phyloP scores from a whole-genome alignment of 2,329 filamentous ascomycete species.

The Gaeumannomyces sp. region DNA sequence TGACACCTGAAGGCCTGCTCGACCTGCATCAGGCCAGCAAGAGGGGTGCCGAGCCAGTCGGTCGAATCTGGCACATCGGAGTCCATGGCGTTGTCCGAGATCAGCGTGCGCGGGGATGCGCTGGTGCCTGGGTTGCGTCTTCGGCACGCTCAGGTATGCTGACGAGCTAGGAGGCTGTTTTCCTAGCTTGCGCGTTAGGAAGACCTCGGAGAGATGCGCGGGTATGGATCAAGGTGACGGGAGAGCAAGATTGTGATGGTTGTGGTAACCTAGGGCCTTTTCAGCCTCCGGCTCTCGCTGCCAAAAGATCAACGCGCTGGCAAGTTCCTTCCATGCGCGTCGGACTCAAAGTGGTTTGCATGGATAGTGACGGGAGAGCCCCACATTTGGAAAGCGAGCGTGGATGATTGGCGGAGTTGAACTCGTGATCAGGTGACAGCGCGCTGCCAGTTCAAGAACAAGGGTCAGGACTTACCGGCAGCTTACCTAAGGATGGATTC shows the following conservation, averaged over 20 bases:
- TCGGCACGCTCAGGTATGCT: background rate
- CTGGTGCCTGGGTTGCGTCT: background rate
- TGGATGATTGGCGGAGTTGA: background rate
- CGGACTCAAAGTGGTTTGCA: background rate
- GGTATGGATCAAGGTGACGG: background rate
- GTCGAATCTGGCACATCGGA: slow-evolving; percentile 65
- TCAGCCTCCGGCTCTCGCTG: background rate
- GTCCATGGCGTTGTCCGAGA: background rate
- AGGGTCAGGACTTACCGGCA: background rate
- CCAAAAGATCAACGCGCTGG: background rate
- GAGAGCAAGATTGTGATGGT: background rate
- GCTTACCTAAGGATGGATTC: too few relatives aligned
- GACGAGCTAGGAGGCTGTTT: too few relatives aligned
- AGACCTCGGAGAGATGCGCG: background rate
- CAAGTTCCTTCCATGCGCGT: background rate
- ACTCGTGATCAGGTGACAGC: background rate
- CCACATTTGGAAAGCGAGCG: background rate
- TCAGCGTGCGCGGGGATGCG: background rate
- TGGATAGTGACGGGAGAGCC: background rate
- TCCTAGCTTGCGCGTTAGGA: background rate
- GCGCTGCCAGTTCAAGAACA: background rate
- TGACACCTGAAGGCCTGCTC: slow-evolving; percentile 88
- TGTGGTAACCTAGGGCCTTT: background rate
- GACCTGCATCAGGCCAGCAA: slow-evolving; percentile 60
- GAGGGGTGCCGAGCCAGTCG: slow-evolving; percentile 70